Percentiles rank a stretch among this genome's conserved stretches.
phyloP scores from a whole-genome alignment of 2,329 filamentous ascomycete genomes.

The Pseudogymnoascus sp. region DNA sequence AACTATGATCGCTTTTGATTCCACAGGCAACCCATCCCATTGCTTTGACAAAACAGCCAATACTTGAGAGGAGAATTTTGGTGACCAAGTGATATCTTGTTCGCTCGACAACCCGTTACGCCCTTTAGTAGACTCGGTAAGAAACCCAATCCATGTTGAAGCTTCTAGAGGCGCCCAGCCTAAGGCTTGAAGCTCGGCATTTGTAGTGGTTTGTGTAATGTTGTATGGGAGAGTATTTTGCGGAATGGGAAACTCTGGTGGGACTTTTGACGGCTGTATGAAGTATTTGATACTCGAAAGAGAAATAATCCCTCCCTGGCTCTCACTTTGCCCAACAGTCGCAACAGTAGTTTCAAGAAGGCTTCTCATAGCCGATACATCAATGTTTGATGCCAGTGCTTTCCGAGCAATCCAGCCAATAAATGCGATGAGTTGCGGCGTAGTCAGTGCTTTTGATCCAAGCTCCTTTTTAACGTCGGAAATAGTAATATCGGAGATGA shows the following conservation, averaged over 20 bases:
- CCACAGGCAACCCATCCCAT: conserved; percentile 72
- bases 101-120: conserved; percentile 51
- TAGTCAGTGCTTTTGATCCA: conserved; percentile 72
- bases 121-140: conserved; percentile 61
- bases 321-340: conserved; percentile 53
- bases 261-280: conserved; percentile 70
- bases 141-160: conserved; percentile 75
- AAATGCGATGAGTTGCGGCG: conserved; percentile 73
- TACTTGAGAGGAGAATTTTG: conserved; percentile 70
- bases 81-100: conserved; percentile 64
- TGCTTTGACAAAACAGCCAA: conserved; percentile 78
- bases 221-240: conserved; percentile 75
- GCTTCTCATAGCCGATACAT: conserved; percentile 57
- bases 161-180: conserved; percentile 84
- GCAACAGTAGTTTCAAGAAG: conserved; percentile 78
- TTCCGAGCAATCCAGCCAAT: conserved; percentile 77
- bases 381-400: conserved; percentile 65
- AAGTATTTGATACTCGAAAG: conserved; percentile 71
- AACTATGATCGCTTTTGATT: conserved; percentile 59
- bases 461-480: conserved; percentile 80
- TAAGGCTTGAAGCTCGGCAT: conserved; percentile 66
- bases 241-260: conserved; percentile 73
- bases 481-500: conserved; percentile 82
- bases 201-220: conserved; percentile 66
- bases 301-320: conserved; percentile 65